These are phyloP conservation scores for Paramecium octaurelia DNA, from an alignment of 73 alveolate species.

Conservation along the genomic window DNA sequence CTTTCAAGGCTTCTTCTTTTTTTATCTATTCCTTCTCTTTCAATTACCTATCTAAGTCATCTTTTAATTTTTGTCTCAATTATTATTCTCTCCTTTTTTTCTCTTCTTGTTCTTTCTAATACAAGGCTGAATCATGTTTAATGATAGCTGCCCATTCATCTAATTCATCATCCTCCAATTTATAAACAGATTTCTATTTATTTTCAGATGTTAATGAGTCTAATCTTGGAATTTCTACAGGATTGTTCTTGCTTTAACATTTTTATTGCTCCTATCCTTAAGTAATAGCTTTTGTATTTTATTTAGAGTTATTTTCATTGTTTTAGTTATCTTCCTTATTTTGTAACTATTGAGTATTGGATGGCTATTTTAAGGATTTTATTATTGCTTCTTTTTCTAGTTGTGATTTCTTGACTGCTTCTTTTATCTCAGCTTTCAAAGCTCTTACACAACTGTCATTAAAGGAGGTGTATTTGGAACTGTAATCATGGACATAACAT, in stretches of 20 bases:
- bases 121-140: not conserved
- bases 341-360: not conserved
- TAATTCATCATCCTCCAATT: not conserved
- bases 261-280: not conserved
- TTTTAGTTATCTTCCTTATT: not conserved
- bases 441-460: slow-evolving; percentile 20
- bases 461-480: not conserved
- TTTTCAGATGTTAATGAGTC: not conserved
- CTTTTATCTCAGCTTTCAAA: not conserved
- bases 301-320: not conserved
- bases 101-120: not conserved
- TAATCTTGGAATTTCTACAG: not conserved
- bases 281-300: not conserved
- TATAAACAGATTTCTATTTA: slow-evolving; percentile 21
- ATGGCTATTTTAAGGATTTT: not conserved
- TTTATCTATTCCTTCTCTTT: not conserved
- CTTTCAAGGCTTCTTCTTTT: not conserved
- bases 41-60: slow-evolving; percentile 1
- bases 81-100: not conserved
- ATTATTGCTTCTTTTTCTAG: not conserved
- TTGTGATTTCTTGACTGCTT: not conserved
- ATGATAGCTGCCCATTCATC: slow-evolving; percentile 34
- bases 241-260: not conserved
- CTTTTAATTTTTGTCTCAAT: not conserved
- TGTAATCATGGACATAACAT: not conserved